A percentile compares a stretch with the other conserved stretches of the same genome.
Conservation (phyloP, 192 early-diverging fungal species). For the Entomortierella parvispora region DNA sequence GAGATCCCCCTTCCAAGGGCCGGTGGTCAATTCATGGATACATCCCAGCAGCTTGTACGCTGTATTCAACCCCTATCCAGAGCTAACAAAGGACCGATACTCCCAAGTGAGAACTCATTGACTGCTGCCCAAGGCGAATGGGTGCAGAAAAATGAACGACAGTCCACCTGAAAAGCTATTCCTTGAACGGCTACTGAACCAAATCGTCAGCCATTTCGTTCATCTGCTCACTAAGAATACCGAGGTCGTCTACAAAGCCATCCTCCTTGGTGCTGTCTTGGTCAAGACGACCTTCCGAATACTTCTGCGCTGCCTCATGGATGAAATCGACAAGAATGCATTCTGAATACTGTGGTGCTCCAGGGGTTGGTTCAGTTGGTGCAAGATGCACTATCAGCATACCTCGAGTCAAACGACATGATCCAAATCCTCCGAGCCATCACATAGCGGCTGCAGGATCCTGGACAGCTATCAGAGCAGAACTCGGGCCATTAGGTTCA, state of each 20-base stretch:
- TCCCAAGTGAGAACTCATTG: too few relatives aligned
- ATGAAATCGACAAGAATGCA: background rate
- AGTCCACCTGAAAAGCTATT: too few relatives aligned
- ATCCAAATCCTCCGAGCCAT: background rate
- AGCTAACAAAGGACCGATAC: too few relatives aligned
- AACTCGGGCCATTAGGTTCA: background rate
- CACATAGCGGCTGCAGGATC: background rate
- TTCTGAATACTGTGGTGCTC: background rate
- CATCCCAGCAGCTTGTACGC: too few relatives aligned
- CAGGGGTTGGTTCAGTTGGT: background rate
- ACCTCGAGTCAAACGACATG: background rate
- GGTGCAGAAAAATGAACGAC: too few relatives aligned
- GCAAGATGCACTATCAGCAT: background rate
- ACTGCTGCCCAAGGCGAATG: too few relatives aligned
- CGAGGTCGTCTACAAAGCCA: background rate
- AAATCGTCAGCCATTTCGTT: too few relatives aligned
- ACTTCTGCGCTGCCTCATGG: background rate
- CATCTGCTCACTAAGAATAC: too few relatives aligned
- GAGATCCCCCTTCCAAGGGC: too few relatives aligned
- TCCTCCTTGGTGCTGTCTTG: background rate
- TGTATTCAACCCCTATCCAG: too few relatives aligned
- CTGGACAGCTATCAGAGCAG: background rate
- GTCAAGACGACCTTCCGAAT: background rate
- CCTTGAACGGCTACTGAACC: too few relatives aligned
- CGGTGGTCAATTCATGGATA: too few relatives aligned